phyloP scores from a whole-genome alignment of 2,329 filamentous ascomycete species.

The Reticulascus tulasneorum region DNA sequence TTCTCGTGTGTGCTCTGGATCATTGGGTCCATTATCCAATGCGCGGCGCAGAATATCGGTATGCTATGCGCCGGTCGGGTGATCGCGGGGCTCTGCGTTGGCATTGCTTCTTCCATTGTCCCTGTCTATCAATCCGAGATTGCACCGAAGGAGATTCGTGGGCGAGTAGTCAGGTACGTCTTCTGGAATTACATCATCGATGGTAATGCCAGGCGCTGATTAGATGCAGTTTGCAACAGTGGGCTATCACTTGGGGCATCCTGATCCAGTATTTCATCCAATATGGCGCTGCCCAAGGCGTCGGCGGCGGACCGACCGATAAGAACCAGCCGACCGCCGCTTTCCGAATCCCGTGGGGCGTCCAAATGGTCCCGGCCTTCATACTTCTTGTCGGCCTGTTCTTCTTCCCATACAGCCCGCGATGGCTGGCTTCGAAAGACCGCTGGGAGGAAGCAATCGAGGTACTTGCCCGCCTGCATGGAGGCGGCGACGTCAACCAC shows the following conservation, averaged over 20 bases:
- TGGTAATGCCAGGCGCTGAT: too few relatives aligned
- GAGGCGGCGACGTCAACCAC: slow-evolving; percentile 49
- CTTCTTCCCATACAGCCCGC: slow-evolving; percentile 61
- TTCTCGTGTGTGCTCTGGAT: slow-evolving; percentile 49
- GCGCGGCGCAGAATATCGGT: slow-evolving; percentile 59
- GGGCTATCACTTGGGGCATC: slow-evolving; percentile 69
- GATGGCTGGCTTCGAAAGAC: slow-evolving; percentile 67
- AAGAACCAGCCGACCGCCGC: slow-evolving; percentile 46
- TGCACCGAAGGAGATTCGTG: slow-evolving; percentile 53
- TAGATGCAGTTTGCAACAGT: slow-evolving; percentile 61
- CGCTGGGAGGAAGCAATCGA: slow-evolving; percentile 61
- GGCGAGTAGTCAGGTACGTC: slow-evolving; percentile 54
- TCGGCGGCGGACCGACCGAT: slow-evolving; percentile 47
- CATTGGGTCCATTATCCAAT: slow-evolving; percentile 50
- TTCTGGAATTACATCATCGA: neutral
- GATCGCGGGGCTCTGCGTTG: slow-evolving; percentile 69
- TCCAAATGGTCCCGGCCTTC: slow-evolving; percentile 54
- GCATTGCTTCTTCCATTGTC: slow-evolving; percentile 69
- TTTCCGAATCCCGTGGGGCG: slow-evolving; percentile 59
- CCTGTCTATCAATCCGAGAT: slow-evolving; percentile 68
- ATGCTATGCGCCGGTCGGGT: slow-evolving; percentile 71
- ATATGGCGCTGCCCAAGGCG: slow-evolving; percentile 53
- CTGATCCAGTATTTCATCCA: slow-evolving; percentile 65
- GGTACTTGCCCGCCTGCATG: slow-evolving; percentile 57
- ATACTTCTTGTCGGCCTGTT: slow-evolving; percentile 52